phyloP scores from a whole-genome alignment of 352 stramenopile species.

The Halophytophthora batemanensis region DNA sequence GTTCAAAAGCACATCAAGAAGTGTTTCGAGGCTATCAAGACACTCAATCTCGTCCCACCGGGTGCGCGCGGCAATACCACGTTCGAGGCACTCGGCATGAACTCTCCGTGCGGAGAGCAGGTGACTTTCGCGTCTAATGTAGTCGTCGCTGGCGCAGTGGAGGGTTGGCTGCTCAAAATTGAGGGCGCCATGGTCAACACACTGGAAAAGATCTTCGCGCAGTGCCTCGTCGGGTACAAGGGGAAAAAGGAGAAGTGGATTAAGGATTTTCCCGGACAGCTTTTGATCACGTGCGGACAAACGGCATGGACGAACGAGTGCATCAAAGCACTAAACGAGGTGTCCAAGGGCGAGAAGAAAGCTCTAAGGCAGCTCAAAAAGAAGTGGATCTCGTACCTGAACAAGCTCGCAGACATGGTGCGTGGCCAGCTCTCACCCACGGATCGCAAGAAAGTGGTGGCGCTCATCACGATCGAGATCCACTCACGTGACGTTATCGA shows the following conservation, averaged over 20 bases:
- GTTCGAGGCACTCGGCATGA: constrained; percentile 89
- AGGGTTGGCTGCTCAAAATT: constrained; percentile 87
- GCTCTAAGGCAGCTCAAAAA: constrained; percentile 92
- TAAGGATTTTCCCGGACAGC: constrained; percentile 90
- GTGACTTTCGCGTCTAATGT: constrained; percentile 85
- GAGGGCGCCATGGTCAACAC: constrained; percentile 84
- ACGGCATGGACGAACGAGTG: constrained; percentile 93
- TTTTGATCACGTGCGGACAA: constrained; percentile 92
- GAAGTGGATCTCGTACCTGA: constrained; percentile 92
- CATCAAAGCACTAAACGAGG: constrained; percentile 90
- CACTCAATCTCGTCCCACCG: constrained; percentile 58
- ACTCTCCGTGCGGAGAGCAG: constrained; percentile 87
- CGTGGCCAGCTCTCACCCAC: constrained; percentile 84
- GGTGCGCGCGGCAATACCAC: constrained; percentile 74
- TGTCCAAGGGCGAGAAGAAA: constrained; percentile 89
- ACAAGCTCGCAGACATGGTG: constrained; percentile 93
- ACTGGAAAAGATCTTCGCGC: constrained; percentile 82
- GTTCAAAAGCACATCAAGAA: constrained; percentile 92
- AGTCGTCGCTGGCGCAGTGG: constrained; percentile 86
- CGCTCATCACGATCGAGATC: constrained; percentile 97
- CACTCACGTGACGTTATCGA: constrained; percentile 96
- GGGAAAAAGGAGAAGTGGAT: constrained; percentile 96
- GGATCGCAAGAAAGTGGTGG: constrained; percentile 95
- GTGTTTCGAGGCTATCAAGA: constrained; percentile 91
- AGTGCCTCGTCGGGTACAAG: constrained; percentile 85